phyloP scores from a whole-genome alignment of 352 stramenopile species.

The Phytophthora sojae region DNA sequence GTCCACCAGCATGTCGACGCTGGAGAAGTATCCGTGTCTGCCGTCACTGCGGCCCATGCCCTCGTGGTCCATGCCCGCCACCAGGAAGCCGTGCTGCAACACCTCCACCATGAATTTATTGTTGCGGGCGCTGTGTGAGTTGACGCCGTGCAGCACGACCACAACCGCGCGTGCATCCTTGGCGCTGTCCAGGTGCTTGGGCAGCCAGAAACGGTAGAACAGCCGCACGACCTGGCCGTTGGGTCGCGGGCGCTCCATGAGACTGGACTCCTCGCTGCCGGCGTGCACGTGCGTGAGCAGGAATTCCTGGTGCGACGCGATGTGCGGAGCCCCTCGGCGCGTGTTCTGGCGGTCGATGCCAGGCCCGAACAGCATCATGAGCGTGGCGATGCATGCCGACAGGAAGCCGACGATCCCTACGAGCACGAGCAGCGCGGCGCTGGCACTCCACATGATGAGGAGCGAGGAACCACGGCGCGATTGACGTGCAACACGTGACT shows the following conservation, averaged over 20 bases:
- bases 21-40: slow-evolving; percentile 79
- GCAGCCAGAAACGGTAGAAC: slow-evolving; percentile 82
- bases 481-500: slow-evolving; percentile 1
- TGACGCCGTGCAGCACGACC: slow-evolving; percentile 80
- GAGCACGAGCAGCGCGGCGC: slow-evolving; percentile 17
- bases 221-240: slow-evolving; percentile 51
- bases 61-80: slow-evolving; percentile 74
- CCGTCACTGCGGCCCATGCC: slow-evolving; percentile 82
- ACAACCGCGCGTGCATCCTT: slow-evolving; percentile 57
- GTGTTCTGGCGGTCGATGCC: slow-evolving; percentile 61
- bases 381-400: slow-evolving; percentile 31
- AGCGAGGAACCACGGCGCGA: neutral
- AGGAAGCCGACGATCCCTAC: slow-evolving; percentile 22
- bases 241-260: slow-evolving; percentile 50
- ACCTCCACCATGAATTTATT: slow-evolving; percentile 79
- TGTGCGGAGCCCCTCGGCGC: slow-evolving; percentile 49
- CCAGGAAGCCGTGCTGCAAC: slow-evolving; percentile 66
- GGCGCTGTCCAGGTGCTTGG: slow-evolving; percentile 45
- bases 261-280: slow-evolving; percentile 60
- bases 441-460: slow-evolving; percentile 30
- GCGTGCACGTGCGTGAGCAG: slow-evolving; percentile 52
- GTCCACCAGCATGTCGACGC: slow-evolving; percentile 62
- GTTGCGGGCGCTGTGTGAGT: slow-evolving; percentile 83
- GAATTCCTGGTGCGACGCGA: slow-evolving; percentile 59
- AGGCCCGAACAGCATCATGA: slow-evolving; percentile 58